Evolutionary conservation across 768 basidiomycete species (phyloP).

Genomic region (Sistotremastrum niveocremeum): DNA sequence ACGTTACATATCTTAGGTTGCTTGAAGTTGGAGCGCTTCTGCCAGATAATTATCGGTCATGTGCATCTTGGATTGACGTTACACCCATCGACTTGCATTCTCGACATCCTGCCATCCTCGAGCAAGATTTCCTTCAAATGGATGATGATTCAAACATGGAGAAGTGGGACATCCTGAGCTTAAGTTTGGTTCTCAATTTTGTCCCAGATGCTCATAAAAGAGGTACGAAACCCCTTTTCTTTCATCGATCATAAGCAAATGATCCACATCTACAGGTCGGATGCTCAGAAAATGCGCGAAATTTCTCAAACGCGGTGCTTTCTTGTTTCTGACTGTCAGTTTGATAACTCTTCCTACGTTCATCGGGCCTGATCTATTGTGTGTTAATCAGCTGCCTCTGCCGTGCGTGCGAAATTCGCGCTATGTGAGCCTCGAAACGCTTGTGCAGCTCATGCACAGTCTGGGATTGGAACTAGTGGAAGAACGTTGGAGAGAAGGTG

Average conservation of each 20-base stretch:
- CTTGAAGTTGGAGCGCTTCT: constrained; percentile 83
- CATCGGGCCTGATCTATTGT: constrained; percentile 14
- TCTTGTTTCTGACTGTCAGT: too few species aligned
- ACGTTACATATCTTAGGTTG: constrained; percentile 33
- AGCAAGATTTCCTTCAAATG: constrained; percentile 75
- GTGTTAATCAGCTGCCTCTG: constrained; percentile 49
- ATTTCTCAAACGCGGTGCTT: too few species aligned
- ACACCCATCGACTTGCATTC: constrained; percentile 77
- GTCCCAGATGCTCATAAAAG: constrained; percentile 61
- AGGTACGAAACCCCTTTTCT: constrained; percentile 32
- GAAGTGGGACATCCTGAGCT: constrained; percentile 69
- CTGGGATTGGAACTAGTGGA: constrained; percentile 16
- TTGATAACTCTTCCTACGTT: background rate
- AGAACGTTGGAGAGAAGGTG: constrained; percentile 47
- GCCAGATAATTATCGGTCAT: constrained; percentile 65
- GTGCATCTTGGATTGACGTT: constrained; percentile 55
- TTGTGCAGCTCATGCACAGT: constrained; percentile 38
- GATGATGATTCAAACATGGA: constrained; percentile 33
- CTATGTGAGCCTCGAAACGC: constrained; percentile 51
- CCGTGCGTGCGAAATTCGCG: constrained; percentile 81
- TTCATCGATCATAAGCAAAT: background rate
- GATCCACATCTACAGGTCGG: constrained; percentile 6
- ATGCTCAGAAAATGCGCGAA: constrained; percentile 6
- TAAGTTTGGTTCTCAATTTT: constrained; percentile 86
- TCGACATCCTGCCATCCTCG: constrained; percentile 64